Base-by-base conservation (phyloP, 177 flowering plant species). In the Tripterygium wilfordii region DNA sequence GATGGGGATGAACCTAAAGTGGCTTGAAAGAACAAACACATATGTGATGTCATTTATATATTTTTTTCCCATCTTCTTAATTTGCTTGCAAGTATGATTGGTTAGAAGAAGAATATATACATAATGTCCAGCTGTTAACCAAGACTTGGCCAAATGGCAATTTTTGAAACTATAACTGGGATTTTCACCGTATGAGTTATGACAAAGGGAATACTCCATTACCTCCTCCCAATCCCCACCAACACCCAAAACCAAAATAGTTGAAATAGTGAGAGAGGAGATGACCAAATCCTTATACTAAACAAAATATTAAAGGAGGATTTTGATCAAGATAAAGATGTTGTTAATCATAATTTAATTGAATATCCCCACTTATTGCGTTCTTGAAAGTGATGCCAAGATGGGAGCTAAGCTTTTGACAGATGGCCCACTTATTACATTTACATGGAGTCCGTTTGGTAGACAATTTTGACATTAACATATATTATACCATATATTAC, bases 11-110 rank as follows among this genome's bases (percentile, higher is more conserved):
- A 48, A 38, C 61, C 40, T 54, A 71, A 65, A 53, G 83, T 72
- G 78, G 72, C 77, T 72, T 75, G 31, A 57, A 75, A 70, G 80
- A 62, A 60, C 38, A 58, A 62, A 49, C 31, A 31, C 26, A 42
- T 8, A 35, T 16, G 8, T n/a, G 1, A 28, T 17, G 19, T 22
- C 14, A 13, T 32, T 9, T 32, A 32, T 32, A 36, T n/a, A 36
- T 7, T 4, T 36, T n/a, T 36, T n/a, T n/a, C 36, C 15, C 14
- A 19, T 37, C 71, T 57, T 68, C 74, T 63, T n/a, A n/a, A n/a
- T n/a, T 66, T 60, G 69, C 72, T 66, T 75, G 38, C 43, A 74
- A 74, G 79, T 37, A 53, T 64, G 46, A 49, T 46, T 58, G 27
- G 15, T n/a, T n/a, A n/a, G n/a, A n/a, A n/a, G n/a, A n/a, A n/a